These are phyloP conservation scores for Lepidopterella palustris DNA, from an alignment of 495 filamentous ascomycete genomes.

Conservation along the genomic window DNA sequence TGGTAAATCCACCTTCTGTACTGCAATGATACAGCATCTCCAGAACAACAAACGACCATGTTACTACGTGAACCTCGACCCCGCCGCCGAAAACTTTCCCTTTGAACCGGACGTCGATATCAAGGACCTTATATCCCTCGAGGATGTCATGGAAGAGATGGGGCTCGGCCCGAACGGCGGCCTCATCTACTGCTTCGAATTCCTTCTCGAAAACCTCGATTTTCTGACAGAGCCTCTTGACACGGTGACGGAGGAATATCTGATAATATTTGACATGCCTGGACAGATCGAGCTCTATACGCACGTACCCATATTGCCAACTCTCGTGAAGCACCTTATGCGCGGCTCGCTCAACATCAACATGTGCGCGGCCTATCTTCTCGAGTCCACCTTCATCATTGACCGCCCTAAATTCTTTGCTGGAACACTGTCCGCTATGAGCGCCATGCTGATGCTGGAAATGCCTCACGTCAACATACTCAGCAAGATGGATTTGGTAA, in stretches of 20 bases:
- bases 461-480: constrained; percentile 91
- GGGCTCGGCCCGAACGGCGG: constrained; percentile 90
- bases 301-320: constrained; percentile 85
- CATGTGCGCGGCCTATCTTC: constrained; percentile 89
- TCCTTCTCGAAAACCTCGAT: constrained; percentile 90
- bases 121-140: constrained; percentile 88
- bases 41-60: constrained; percentile 80
- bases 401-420: constrained; percentile 97
- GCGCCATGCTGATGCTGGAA: constrained; percentile 96
- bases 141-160: constrained; percentile 99
- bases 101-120: constrained; percentile 95
- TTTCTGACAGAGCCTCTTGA: constrained; percentile 86
- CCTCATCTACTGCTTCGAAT: constrained; percentile 96
- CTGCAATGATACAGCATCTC: constrained; percentile 84
- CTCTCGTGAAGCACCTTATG: constrained; percentile 74
- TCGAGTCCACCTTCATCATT: constrained; percentile 90
- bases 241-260: constrained; percentile 82
- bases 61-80: constrained; percentile 97
- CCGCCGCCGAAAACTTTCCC: constrained; percentile 85
- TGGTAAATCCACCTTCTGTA: constrained; percentile 83
- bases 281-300: constrained; percentile 99
- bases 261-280: constrained; percentile 97
- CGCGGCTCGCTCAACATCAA: constrained; percentile 79
- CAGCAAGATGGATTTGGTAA: constrained; percentile 94
- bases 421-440: constrained; percentile 92